phyloP scores from a whole-genome alignment of 495 filamentous ascomycete genomes.

The Aspergillus olivimuriae region DNA sequence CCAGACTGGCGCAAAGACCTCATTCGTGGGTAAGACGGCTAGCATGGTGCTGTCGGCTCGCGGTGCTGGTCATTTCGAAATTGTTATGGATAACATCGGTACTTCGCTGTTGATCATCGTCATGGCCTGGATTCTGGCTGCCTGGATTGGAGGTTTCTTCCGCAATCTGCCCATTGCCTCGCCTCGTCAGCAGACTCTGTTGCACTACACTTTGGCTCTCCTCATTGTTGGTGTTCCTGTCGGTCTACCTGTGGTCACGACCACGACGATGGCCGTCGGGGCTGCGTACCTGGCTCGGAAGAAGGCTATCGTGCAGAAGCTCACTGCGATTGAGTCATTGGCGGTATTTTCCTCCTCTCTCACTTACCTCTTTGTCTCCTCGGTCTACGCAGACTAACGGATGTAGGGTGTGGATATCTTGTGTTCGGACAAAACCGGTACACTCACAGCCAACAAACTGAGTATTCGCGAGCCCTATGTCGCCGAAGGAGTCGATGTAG shows the following conservation, averaged over 20 bases:
- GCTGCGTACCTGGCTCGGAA: constrained; percentile 91
- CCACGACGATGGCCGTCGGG: constrained; percentile 94
- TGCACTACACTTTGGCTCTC: constrained; percentile 64
- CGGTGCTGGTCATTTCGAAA: constrained; percentile 68
- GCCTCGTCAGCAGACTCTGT: constrained; percentile 47
- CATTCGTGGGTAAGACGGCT: constrained; percentile 67
- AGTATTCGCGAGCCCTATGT: constrained; percentile 67
- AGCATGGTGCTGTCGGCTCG: constrained; percentile 59
- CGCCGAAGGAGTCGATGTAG: constrained; percentile 62
- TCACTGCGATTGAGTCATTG: constrained; percentile 89
- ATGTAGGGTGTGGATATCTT: constrained; percentile 81
- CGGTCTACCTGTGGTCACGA: constrained; percentile 92
- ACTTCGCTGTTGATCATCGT: constrained; percentile 63
- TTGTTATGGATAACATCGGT: constrained; percentile 71
- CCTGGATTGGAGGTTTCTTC: constrained; percentile 72
- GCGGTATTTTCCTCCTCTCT: constrained; percentile 42
- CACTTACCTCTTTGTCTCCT: neutral
- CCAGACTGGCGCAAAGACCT: constrained; percentile 53
- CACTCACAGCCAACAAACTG: constrained; percentile 64
- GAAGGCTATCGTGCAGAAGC: constrained; percentile 94
- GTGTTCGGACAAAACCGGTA: constrained; percentile 90
- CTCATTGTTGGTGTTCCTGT: constrained; percentile 93
- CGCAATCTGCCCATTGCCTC: constrained; percentile 59
- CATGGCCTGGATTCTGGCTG: constrained; percentile 58
- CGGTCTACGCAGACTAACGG: constrained; percentile 4